Conservation (phyloP, 352 stramenopile species). For the Lagenidium giganteum region DNA sequence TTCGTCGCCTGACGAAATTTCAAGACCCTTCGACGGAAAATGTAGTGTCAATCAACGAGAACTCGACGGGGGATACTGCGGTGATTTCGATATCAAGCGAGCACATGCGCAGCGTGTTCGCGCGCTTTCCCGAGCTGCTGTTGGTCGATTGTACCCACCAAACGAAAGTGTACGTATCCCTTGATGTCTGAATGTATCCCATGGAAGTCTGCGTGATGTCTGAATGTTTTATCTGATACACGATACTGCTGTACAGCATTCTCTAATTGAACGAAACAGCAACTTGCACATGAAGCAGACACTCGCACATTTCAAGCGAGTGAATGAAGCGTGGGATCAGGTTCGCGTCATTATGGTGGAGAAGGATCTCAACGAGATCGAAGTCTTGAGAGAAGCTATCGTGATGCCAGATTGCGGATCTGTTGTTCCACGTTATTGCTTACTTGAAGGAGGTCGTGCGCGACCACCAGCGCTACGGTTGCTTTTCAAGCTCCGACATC, state of each 20-base stretch:
- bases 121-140: constrained; percentile 8
- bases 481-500: too few species aligned
- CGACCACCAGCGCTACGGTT: too few species aligned
- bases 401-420: constrained; percentile 9
- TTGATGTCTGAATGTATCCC: too few species aligned
- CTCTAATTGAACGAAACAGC: constrained; percentile 10
- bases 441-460: constrained; percentile 9
- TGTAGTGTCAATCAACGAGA: constrained; percentile 3
- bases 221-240: too few species aligned
- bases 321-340: constrained; percentile 2
- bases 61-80: neutral
- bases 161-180: constrained; percentile 10
- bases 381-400: constrained; percentile 11
- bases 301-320: constrained; percentile 15
- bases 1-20: constrained; percentile 1
- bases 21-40: too few species aligned
- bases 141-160: constrained; percentile 18
- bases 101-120: constrained; percentile 8
- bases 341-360: constrained; percentile 24
- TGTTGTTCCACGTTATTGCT: constrained; percentile 24
- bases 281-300: constrained; percentile 16
- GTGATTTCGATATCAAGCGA: constrained; percentile 6
- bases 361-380: constrained; percentile 26
- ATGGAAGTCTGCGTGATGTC: too few species aligned
- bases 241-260: constrained; percentile 15